Conservation (phyloP, 2,329 filamentous ascomycete species). For the Teratosphaeria nubilosa region DNA sequence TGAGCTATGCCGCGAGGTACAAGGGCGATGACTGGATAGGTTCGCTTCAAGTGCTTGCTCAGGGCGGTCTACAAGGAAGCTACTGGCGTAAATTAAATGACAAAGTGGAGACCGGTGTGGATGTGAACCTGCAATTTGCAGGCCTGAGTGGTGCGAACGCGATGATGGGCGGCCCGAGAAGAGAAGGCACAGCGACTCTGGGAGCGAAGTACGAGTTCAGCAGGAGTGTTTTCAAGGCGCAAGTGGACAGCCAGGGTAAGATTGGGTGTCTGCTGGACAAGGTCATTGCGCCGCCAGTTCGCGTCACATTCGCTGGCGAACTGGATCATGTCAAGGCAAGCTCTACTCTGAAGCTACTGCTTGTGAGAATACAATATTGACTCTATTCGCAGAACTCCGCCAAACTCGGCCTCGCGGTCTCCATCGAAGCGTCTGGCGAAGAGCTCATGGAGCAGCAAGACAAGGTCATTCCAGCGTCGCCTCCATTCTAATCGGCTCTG, state of each 20-base stretch:
- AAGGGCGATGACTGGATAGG: constrained; percentile 88
- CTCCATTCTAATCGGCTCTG: constrained; percentile 20
- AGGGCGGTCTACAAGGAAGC: constrained; percentile 77
- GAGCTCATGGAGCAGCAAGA: constrained; percentile 76
- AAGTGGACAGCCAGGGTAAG: constrained; percentile 92
- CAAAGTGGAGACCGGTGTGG: constrained; percentile 91
- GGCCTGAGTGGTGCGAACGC: constrained; percentile 44
- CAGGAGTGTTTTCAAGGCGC: constrained; percentile 87
- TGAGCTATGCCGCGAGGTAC: constrained; percentile 88
- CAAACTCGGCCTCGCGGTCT: constrained; percentile 89
- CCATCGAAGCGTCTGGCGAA: constrained; percentile 75
- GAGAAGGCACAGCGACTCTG: constrained; percentile 82
- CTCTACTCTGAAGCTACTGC: constrained; percentile 12
- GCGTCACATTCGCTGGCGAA: constrained; percentile 90
- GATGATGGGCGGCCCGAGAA: constrained; percentile 66
- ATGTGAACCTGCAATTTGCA: constrained; percentile 79
- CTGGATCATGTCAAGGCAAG: constrained; percentile 92
- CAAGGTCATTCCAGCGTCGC: constrained; percentile 36
- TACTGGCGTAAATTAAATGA: constrained; percentile 93
- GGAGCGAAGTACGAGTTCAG: constrained; percentile 98
- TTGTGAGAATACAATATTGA: background rate
- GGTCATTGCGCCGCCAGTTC: constrained; percentile 83
- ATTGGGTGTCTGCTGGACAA: constrained; percentile 89
- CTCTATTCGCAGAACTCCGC: constrained; percentile 63
- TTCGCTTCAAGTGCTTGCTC: constrained; percentile 77